These are phyloP conservation scores for Panaeolus papilionaceus DNA, from an alignment of 768 basidiomycete genomes.

Conservation along the genomic window DNA sequence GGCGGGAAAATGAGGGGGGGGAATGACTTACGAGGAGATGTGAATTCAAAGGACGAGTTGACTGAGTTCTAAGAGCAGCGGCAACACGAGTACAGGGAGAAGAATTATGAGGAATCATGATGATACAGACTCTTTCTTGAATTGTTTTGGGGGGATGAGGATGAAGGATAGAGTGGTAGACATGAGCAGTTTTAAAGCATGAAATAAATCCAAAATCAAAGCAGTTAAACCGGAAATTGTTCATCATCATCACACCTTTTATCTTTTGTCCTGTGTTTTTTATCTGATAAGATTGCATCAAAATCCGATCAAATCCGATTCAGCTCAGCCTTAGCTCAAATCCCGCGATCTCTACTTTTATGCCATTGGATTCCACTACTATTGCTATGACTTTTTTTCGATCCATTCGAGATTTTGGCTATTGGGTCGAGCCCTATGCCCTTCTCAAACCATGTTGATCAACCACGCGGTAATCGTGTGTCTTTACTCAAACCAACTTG, in stretches of 20 bases:
- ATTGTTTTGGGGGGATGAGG: slow-evolving; percentile 21
- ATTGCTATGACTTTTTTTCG: neutral
- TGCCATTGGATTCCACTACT: slow-evolving; percentile 22
- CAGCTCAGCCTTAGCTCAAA: slow-evolving; percentile 14
- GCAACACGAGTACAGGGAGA: slow-evolving; percentile 38
- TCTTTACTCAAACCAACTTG: neutral
- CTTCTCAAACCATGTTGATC: neutral
- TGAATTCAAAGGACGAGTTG: slow-evolving; percentile 51
- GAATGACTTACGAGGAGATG: slow-evolving; percentile 57
- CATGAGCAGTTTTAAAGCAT: slow-evolving; percentile 39
- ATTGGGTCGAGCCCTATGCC: slow-evolving; percentile 23
- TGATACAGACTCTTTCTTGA: slow-evolving; percentile 18
- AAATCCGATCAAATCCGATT: slow-evolving; percentile 24
- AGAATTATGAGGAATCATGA: slow-evolving; percentile 46
- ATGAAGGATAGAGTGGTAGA: slow-evolving; percentile 38
- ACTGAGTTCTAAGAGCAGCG: slow-evolving; percentile 40
- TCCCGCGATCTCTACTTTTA: slow-evolving; percentile 9
- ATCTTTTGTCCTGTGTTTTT: slow-evolving; percentile 25
- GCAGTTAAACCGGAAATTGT: slow-evolving; percentile 7
- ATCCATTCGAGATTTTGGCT: slow-evolving; percentile 20
- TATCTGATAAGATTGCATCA: slow-evolving; percentile 38
- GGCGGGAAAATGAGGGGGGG: slow-evolving; percentile 16
- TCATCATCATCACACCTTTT: slow-evolving; percentile 27
- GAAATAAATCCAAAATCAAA: neutral
- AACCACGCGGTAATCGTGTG: slow-evolving; percentile 8